Evolutionary conservation across 768 basidiomycete genomes (phyloP).

Genomic region (Cyclocybe aegerita): DNA sequence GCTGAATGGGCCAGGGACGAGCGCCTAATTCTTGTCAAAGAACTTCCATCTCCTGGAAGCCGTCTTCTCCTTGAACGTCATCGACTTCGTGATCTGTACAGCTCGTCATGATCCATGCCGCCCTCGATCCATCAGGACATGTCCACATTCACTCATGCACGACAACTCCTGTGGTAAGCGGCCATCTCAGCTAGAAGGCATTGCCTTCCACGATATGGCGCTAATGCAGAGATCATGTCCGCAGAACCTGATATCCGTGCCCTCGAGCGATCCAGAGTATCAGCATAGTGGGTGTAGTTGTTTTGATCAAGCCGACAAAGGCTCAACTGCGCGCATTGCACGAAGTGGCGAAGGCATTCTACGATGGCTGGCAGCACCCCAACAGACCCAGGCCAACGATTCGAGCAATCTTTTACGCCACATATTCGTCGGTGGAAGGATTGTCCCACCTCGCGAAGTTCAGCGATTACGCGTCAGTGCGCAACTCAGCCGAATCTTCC

Average conservation of each 20-base stretch:
- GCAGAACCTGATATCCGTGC: constrained; percentile 24
- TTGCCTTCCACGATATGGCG: not conserved
- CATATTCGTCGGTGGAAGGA: constrained; percentile 18
- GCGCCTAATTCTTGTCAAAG: no score
- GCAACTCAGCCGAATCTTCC: no score
- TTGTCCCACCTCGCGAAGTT: constrained; percentile 24
- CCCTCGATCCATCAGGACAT: constrained; percentile 24
- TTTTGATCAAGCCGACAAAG: not conserved
- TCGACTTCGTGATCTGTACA: no score
- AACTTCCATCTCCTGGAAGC: no score
- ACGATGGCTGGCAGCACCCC: constrained; percentile 25
- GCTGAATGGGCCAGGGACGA: no score
- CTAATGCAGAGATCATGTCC: not conserved
- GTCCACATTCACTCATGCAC: constrained; percentile 23
- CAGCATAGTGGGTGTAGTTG: constrained; percentile 11
- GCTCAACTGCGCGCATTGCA: not conserved
- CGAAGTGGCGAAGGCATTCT: constrained; percentile 22
- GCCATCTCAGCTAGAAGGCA: no score
- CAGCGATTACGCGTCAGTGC: constrained; percentile 26
- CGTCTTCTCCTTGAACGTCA: no score
- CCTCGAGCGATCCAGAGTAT: constrained; percentile 18
- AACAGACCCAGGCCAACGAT: constrained; percentile 19
- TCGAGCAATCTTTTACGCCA: constrained; percentile 26
- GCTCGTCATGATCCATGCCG: constrained; percentile 20
- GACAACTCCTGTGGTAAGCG: constrained; percentile 17